Evolutionary conservation across 2,329 filamentous ascomycete species (phyloP), one percentile per base, ranked within the genome.

Genomic region (Alternaria conjuncta): DNA sequence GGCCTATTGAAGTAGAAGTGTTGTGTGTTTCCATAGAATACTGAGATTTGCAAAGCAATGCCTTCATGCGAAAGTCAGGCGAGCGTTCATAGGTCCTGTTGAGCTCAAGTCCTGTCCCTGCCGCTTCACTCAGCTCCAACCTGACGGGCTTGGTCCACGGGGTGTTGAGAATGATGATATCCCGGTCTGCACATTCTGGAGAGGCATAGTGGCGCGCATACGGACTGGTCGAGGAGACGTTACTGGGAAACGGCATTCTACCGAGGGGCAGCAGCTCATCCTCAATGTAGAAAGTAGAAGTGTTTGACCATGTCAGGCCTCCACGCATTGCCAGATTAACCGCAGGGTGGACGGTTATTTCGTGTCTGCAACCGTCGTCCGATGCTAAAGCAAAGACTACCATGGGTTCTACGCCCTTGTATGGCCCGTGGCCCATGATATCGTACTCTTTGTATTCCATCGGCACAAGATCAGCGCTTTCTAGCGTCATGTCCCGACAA

Each of bases 121-220:
- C 28, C 28, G 28, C 28, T 30, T 30, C 32, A 36, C 32, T 36
- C 7, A 36, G 32, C 32, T 36, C 32, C 32, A 36, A 36, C 32
- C 7, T 36, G 32, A 64, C 5, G 8, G 58, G 44, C 4, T 44
- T 21, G n/a, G 70, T 68, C 65, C 67, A 72, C 6, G 70, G 64
- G 20, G 67, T 71, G 53, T 36, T 68, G 12, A 60, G n/a, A 8
- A 70, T 30, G n/a, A 71, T 69, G 6, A 69, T 69, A 20, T 72
- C 65, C 2, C 59, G 63, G 12, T 54, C 57, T 23, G 21, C 15
- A 28, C 69, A 71, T 57, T 71, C 54, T 5, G 54, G 18, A 6
- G 68, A 67, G 10, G 62, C 23, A n/a, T 69, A 65, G 13, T 66
- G 18, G 6, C 65, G 65, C 9, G 63, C 61, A 18, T 46, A 70